Evolutionary conservation across 2,329 filamentous ascomycete species (phyloP).

Genomic region (Lecanosticta acicola): DNA sequence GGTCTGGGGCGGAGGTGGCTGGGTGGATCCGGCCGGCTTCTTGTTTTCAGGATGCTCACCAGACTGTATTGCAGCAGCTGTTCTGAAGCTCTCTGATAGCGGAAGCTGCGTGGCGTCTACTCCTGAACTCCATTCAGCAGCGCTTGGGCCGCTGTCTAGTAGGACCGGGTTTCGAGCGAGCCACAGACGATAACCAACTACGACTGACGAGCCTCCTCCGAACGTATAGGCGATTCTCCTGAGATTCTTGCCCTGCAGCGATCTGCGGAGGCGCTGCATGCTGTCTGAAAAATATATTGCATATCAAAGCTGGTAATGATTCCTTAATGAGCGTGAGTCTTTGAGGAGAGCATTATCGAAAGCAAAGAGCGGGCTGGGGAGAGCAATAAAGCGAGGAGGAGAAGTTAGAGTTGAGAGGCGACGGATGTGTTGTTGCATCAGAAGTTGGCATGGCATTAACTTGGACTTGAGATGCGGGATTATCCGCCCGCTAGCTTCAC

Average conservation of each 20-base stretch:
- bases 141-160: conserved; percentile 13
- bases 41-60: background rate
- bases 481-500: background rate
- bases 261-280: conserved; percentile 17
- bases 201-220: conserved; percentile 12
- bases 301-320: conserved; percentile 3
- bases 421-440: background rate
- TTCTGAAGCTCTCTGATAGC: conserved; percentile 6
- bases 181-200: conserved; percentile 16
- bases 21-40: conserved; percentile 1
- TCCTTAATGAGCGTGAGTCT: background rate
- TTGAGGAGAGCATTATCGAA: too few relatives aligned
- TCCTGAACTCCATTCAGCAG: conserved; percentile 1
- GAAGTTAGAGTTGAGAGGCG: background rate
- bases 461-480: background rate
- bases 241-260: conserved; percentile 5
- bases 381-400: background rate
- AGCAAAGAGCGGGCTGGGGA: too few relatives aligned
- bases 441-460: conserved; percentile 1
- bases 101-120: background rate
- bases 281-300: conserved; percentile 7
- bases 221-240: conserved; percentile 11
- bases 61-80: conserved; percentile 2
- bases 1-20: conserved; percentile 24
- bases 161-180: conserved; percentile 10